Conservation (phyloP, 768 basidiomycete species). For the Gymnopilus dilepis region DNA sequence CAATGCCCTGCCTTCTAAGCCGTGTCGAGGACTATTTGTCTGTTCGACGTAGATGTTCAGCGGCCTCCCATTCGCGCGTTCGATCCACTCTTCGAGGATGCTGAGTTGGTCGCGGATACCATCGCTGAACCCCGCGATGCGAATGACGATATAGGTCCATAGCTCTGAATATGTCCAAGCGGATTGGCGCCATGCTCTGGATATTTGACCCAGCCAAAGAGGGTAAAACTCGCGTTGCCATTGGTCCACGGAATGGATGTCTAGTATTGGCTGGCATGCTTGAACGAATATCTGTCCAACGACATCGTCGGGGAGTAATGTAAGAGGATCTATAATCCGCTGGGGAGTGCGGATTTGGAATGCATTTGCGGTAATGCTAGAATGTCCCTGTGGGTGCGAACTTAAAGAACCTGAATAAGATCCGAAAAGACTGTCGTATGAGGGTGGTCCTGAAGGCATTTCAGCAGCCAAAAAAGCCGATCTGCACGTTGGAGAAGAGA, state of each 20-base stretch:
- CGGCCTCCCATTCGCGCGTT: constrained; percentile 17
- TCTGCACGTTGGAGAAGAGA: too few species aligned
- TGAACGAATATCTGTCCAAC: constrained; percentile 16
- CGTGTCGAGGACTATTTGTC: not conserved
- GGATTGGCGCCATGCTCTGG: constrained; percentile 13
- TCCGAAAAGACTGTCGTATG: not conserved
- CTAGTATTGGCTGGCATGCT: constrained; percentile 12
- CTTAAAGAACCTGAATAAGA: not conserved
- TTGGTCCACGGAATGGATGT: not conserved
- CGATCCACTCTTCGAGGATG: constrained; percentile 21
- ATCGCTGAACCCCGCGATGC: not conserved
- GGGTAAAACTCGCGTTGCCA: constrained; percentile 19
- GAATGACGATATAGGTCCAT: constrained; percentile 18
- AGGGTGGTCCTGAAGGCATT: not conserved
- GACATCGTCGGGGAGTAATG: constrained; percentile 14
- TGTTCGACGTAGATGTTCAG: constrained; percentile 23
- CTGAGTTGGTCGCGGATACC: constrained; percentile 1
- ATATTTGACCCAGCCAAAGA: constrained; percentile 20
- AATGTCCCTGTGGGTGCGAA: too few species aligned
- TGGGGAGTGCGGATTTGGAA: not conserved
- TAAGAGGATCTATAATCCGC: not conserved
- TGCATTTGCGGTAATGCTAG: too few species aligned
- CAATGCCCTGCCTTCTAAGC: too few species aligned
- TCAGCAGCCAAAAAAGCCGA: not conserved
- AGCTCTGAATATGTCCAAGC: constrained; percentile 20